Evolutionary conservation across 257 asterid species (phyloP).

Genomic region (Nicotiana obtusifolia): DNA sequence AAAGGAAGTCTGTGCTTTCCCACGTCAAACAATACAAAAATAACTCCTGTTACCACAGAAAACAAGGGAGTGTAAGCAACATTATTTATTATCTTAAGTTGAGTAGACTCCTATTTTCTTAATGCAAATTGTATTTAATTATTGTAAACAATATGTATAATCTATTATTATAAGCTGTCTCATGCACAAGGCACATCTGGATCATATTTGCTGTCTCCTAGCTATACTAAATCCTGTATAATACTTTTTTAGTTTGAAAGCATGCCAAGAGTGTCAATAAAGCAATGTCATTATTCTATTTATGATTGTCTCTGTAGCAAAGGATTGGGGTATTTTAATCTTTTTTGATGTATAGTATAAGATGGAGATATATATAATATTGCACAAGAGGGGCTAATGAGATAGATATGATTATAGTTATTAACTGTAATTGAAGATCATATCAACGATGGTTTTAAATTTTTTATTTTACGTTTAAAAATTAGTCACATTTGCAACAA

Average conservation of each 20-base stretch:
- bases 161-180: neutral
- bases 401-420: neutral
- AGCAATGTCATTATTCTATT: constrained; percentile 28
- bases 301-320: neutral
- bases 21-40: constrained; percentile 5
- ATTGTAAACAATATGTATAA: neutral
- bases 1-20: neutral
- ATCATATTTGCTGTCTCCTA: neutral
- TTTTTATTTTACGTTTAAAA: neutral
- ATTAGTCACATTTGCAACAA: neutral
- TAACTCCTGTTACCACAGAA: neutral
- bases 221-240: neutral
- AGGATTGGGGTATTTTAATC: neutral
- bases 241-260: constrained; percentile 23
- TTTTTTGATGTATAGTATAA: neutral
- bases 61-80: neutral
- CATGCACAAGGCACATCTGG: neutral
- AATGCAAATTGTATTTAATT: neutral
- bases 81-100: neutral
- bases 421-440: neutral
- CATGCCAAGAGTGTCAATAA: constrained; percentile 46
- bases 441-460: neutral
- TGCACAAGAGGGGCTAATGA: neutral
- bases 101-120: neutral
- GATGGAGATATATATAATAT: neutral